phyloP scores from a whole-genome alignment of 73 alveolate species.

The Paramecium sexaurelia region DNA sequence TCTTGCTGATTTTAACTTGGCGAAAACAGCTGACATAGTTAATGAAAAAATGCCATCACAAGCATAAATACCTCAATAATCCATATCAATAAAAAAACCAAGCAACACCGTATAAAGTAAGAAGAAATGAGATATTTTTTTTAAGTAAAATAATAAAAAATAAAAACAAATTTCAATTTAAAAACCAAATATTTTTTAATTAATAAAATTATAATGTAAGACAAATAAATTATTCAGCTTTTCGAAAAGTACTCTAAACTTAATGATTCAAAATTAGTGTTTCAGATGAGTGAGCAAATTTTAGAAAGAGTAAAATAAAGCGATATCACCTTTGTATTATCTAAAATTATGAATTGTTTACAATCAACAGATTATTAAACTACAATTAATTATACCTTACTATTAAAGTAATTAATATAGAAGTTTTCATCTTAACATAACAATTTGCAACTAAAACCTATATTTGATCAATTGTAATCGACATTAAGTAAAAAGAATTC shows the following conservation, averaged over 20 bases:
- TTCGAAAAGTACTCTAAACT: constrained; percentile 16
- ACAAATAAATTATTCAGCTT: constrained; percentile 6
- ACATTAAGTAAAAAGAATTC: constrained; percentile 6
- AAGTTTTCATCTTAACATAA: background rate
- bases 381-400: background rate
- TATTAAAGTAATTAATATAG: background rate
- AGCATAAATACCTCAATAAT: constrained; percentile 15
- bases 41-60: constrained; percentile 54
- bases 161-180: background rate
- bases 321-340: background rate
- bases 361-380: background rate
- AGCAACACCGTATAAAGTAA: background rate
- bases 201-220: constrained; percentile 36
- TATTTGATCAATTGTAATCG: background rate
- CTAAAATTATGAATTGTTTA: background rate
- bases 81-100: constrained; percentile 19
- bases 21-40: constrained; percentile 9
- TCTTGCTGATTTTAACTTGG: constrained; percentile 15
- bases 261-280: constrained; percentile 12
- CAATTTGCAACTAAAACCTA: background rate
- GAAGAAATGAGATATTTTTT: background rate
- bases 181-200: background rate
- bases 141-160: background rate
- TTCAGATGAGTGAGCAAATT: background rate
- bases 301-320: background rate